Evolutionary conservation across 805 yeast species (phyloP).

Genomic region (Zygosaccharomyces siamensis): DNA sequence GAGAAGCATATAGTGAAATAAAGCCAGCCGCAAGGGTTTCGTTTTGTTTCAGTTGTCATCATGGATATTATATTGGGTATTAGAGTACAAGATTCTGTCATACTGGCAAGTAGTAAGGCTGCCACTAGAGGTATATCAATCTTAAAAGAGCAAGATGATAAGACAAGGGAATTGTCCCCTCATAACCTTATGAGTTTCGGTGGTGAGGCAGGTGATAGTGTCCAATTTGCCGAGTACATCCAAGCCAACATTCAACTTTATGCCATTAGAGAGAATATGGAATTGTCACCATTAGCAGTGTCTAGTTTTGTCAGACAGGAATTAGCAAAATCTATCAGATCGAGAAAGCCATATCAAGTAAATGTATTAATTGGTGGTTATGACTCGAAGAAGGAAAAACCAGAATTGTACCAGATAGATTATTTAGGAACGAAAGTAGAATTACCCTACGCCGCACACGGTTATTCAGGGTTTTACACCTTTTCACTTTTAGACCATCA

Average conservation of each 20-base stretch:
- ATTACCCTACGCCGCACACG: slow-evolving; percentile 96
- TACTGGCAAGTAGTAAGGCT: slow-evolving; percentile 92
- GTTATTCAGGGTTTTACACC: slow-evolving; percentile 95
- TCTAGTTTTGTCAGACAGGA: slow-evolving; percentile 85
- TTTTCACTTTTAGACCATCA: slow-evolving; percentile 87
- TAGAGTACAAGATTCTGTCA: slow-evolving; percentile 70
- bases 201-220: slow-evolving; percentile 96
- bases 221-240: slow-evolving; percentile 88
- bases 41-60: slow-evolving; percentile 3
- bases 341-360: slow-evolving; percentile 94
- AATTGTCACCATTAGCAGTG: slow-evolving; percentile 77
- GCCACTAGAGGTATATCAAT: slow-evolving; percentile 86
- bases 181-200: slow-evolving; percentile 83
- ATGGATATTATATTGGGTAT: slow-evolving; percentile 94
- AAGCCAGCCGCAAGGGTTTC: no score
- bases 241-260: slow-evolving; percentile 89
- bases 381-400: slow-evolving; percentile 52
- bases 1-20: no score
- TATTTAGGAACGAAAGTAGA: slow-evolving; percentile 88
- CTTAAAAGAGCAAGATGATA: slow-evolving; percentile 72
- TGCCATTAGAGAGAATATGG: slow-evolving; percentile 78
- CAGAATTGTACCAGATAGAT: slow-evolving; percentile 83
- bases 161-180: slow-evolving; percentile 67
- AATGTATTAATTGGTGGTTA: slow-evolving; percentile 85
- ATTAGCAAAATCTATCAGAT: slow-evolving; percentile 81